Conservation (phyloP, 192 early-diverging fungal species). For the Spizellomyces sp. region DNA sequence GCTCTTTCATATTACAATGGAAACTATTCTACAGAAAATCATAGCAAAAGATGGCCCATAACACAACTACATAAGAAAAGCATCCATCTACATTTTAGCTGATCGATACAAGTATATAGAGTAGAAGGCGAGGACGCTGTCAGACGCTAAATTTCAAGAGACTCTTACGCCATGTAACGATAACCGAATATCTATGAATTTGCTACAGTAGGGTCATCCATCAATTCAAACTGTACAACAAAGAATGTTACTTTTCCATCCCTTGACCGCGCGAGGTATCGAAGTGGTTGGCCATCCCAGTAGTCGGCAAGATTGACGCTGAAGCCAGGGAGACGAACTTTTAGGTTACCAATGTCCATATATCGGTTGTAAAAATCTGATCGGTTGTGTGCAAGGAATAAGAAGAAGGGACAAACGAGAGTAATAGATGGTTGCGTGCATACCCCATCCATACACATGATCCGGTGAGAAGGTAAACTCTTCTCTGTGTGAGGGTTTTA, state of each 20-base stretch:
- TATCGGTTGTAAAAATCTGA: constrained; percentile 45
- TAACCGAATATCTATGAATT: not conserved
- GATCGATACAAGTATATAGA: too few relatives aligned
- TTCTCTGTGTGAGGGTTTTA: constrained; percentile 14
- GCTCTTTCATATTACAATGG: too few relatives aligned
- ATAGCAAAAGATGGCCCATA: too few relatives aligned
- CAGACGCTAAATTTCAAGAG: too few relatives aligned
- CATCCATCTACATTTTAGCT: too few relatives aligned
- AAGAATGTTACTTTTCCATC: constrained; percentile 34
- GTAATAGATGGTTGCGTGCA: not conserved
- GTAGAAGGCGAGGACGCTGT: too few relatives aligned
- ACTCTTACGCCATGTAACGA: too few relatives aligned
- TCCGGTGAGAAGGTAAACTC: constrained; percentile 27
- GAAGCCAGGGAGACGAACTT: constrained; percentile 39
- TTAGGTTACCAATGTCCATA: constrained; percentile 39
- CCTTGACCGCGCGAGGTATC: constrained; percentile 17
- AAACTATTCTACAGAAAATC: too few relatives aligned
- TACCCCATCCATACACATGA: constrained; percentile 33
- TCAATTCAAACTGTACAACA: constrained; percentile 33
- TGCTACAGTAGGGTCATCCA: not conserved
- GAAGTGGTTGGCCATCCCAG: constrained; percentile 41
- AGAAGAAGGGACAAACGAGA: not conserved
- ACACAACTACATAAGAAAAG: too few relatives aligned
- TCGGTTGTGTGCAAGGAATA: not conserved
- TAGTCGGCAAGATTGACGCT: constrained; percentile 34